Conservation (phyloP, 352 stramenopile genomes). For the Globisporangium cylindrosporum region DNA sequence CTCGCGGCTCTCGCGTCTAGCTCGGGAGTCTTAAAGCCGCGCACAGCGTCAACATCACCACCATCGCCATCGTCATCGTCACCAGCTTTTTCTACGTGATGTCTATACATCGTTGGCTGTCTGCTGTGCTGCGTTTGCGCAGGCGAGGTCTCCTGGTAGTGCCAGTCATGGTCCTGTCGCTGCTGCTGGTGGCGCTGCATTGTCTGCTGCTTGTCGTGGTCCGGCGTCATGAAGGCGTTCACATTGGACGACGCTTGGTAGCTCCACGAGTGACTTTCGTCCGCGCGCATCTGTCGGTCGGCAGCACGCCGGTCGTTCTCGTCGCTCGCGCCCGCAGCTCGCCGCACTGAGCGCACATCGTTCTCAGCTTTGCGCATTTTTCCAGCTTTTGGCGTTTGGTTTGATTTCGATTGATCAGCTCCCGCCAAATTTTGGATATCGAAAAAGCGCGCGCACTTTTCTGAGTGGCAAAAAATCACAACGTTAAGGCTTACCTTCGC, state of each 20-base stretch:
- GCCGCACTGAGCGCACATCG: background rate
- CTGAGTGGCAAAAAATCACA: background rate
- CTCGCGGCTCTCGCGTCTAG: background rate
- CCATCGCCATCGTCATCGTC: background rate
- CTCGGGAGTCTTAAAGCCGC: conserved; percentile 13
- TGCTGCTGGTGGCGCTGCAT: background rate
- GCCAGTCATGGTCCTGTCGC: conserved; percentile 8
- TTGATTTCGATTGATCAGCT: background rate
- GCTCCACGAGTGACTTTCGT: background rate
- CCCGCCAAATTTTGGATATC: background rate
- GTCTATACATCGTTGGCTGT: conserved; percentile 1
- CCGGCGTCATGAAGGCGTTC: conserved; percentile 12
- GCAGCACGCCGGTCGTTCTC: conserved; percentile 1
- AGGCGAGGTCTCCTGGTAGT: conserved; percentile 20
- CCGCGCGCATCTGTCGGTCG: background rate
- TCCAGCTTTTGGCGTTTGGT: background rate
- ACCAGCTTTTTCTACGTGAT: too few relatives aligned
- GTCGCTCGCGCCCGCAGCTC: background rate
- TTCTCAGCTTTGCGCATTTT: background rate
- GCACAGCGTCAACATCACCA: background rate
- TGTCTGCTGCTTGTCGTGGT: conserved; percentile 3
- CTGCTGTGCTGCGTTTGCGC: conserved; percentile 13
- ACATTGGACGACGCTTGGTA: background rate
- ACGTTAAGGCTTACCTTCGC: background rate
- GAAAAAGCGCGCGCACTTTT: background rate